Conservation (phyloP, 2,329 filamentous ascomycete genomes). For the Cladosporium sp. region DNA sequence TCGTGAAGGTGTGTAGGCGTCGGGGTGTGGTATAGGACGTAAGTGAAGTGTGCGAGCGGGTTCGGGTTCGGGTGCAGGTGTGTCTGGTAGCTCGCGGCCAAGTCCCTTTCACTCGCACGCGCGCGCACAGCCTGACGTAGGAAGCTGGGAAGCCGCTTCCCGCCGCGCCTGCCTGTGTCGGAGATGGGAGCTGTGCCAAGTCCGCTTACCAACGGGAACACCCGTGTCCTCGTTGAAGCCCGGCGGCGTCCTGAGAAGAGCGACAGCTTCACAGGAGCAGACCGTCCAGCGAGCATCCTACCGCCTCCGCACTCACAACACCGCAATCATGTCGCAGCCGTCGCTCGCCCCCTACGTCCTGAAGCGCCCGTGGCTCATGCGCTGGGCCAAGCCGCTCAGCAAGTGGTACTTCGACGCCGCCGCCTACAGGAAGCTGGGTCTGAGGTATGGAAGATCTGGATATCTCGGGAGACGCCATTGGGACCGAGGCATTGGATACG, state of each 20-base stretch:
- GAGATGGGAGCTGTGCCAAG: conserved; percentile 1
- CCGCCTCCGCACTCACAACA: conserved; percentile 16
- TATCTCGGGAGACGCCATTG: conserved; percentile 1
- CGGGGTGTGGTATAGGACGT: no score
- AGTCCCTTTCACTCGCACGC: background rate
- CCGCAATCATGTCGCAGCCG: conserved; percentile 59
- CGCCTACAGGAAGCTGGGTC: conserved; percentile 87
- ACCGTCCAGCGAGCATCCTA: conserved; percentile 11
- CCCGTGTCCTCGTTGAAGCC: background rate
- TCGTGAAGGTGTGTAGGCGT: background rate
- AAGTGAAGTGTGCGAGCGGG: no score
- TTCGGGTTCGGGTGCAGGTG: no score
- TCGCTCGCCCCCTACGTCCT: conserved; percentile 69
- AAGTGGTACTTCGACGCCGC: conserved; percentile 84
- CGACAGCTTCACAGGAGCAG: conserved; percentile 8
- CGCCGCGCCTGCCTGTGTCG: background rate
- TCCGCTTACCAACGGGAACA: conserved; percentile 1
- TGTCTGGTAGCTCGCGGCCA: background rate
- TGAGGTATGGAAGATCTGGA: conserved; percentile 57
- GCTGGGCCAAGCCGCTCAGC: conserved; percentile 71
- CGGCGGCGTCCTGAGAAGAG: conserved; percentile 8
- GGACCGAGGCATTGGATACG: background rate
- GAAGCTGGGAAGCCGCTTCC: conserved; percentile 1
- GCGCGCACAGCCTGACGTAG: background rate
- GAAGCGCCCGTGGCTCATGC: conserved; percentile 80